A percentile compares a stretch with the other conserved stretches of the same genome.
Evolutionary conservation across 108 stramenopile genomes (phyloP).

Genomic region (Cylindrotheca fusiformis): DNA sequence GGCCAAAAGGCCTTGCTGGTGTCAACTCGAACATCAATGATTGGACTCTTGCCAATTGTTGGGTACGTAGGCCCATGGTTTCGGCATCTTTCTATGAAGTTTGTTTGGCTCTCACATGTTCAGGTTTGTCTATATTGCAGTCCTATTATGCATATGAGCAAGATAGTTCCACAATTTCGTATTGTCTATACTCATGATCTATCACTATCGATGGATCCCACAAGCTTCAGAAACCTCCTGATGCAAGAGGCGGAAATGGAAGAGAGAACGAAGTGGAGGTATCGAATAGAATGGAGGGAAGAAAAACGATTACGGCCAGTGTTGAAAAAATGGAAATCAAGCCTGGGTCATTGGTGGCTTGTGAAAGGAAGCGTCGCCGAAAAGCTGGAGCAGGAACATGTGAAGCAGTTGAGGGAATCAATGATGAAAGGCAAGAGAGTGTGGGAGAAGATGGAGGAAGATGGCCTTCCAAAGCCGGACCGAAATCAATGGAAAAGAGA

Average conservation of each 20-base stretch:
- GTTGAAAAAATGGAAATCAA: constrained; percentile 14
- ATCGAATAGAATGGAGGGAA: constrained; percentile 57
- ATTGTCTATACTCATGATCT: constrained; percentile 20
- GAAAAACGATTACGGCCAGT: constrained; percentile 44
- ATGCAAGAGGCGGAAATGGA: background rate
- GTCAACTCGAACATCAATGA: background rate
- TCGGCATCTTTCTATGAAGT: constrained; percentile 5
- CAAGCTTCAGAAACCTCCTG: background rate
- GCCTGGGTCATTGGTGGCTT: constrained; percentile 36
- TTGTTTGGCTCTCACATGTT: too few relatives aligned
- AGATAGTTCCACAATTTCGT: constrained; percentile 19
- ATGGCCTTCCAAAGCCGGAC: background rate
- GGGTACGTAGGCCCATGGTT: background rate
- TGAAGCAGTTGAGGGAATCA: constrained; percentile 5
- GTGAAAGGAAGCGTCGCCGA: constrained; percentile 18
- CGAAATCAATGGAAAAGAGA: constrained; percentile 31
- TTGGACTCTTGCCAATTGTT: background rate
- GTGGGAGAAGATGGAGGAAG: background rate
- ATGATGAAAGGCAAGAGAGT: constrained; percentile 5
- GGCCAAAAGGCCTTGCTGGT: background rate
- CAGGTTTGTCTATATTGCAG: too few relatives aligned
- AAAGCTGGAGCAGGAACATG: background rate
- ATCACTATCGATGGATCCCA: constrained; percentile 7
- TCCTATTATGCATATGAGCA: constrained; percentile 8
- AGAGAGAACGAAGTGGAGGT: constrained; percentile 44